Evolutionary conservation across 2,329 filamentous ascomycete genomes (phyloP).

Genomic region (Talaromyces sp.): DNA sequence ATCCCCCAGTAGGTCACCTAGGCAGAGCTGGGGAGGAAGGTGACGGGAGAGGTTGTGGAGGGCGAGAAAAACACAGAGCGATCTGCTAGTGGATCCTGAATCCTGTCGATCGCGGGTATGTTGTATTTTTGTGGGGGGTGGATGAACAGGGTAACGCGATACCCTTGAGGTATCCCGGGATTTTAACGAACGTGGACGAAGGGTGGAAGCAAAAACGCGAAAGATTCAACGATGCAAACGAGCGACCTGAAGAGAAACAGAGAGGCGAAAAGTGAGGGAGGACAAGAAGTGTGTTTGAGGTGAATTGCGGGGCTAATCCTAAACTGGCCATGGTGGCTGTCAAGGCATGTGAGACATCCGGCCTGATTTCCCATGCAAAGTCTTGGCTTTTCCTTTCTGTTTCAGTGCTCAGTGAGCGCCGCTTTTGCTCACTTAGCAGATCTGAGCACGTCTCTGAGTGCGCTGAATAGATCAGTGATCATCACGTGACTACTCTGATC

Average conservation of each 20-base stretch:
- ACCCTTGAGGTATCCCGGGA: background rate
- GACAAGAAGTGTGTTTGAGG: slow-evolving; percentile 18
- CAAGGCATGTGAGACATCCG: slow-evolving; percentile 23
- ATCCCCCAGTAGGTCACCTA: too few species aligned
- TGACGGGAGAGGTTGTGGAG: slow-evolving; percentile 14
- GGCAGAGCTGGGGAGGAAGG: background rate
- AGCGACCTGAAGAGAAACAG: slow-evolving; percentile 11
- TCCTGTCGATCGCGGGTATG: slow-evolving; percentile 20
- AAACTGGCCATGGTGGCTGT: slow-evolving; percentile 15
- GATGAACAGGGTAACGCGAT: background rate
- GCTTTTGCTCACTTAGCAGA: too few species aligned
- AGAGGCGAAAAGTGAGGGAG: background rate
- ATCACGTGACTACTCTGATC: too few species aligned
- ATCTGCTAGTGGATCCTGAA: slow-evolving; percentile 18
- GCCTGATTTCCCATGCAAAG: slow-evolving; percentile 9
- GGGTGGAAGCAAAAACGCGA: background rate
- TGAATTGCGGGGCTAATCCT: slow-evolving; percentile 25
- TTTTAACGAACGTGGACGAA: background rate
- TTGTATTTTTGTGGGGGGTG: slow-evolving; percentile 5
- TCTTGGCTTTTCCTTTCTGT: too few species aligned
- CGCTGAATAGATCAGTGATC: background rate
- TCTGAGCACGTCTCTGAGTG: too few species aligned
- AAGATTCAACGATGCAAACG: slow-evolving; percentile 9
- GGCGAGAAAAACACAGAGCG: slow-evolving; percentile 11
- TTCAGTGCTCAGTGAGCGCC: too few species aligned